Base-by-base conservation (phyloP, 2,329 filamentous ascomycete genomes). In the Arthrobotrys pseudoclavata region DNA sequence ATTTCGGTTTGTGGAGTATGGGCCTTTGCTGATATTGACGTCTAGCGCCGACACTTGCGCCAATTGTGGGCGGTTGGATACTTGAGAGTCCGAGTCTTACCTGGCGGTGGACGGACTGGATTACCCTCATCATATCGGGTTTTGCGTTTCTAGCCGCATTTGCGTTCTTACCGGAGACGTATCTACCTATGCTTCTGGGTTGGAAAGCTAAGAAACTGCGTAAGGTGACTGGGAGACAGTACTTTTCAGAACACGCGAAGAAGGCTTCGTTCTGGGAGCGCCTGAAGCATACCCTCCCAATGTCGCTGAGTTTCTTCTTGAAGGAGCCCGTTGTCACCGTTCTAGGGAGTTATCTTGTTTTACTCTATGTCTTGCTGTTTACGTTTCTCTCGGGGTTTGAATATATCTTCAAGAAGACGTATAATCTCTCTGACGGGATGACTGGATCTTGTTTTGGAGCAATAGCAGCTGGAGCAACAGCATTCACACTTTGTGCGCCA, bases 111-210 rank as follows among this genome's bases (percentile, higher is more conserved):
- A 82, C 83, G 0, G 84, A 86, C 77, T 87, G 86, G 86, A 82
- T 84, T 1, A 84, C 83, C 0, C 79, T 85, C 5, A 83, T 85
- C 26, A 81, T 84, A 13, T 83, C 83, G 9, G 83, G 80, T 0
- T 64, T 83, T 0, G 76, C 84, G 0, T 81, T 85, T 34, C 10
- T 80, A 6, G 31, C 83, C 9, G 82, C 85, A 0, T 71, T 87
- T 1, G 77, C 86, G 2, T 85, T 86, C 76, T 83, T 86, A 4
- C 87, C 86, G 1, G 87, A 88, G 81, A 88, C 86, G 0, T 88
- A 86, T 79, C 82, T 85, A 2, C 86, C 85, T 0, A 80, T 85
- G n/a, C 81, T 86, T 0, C 81, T 86, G 4, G 83, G 83, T 29
- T 86, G 85, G 85, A 86, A 86, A 80, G 85, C 85, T 1, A 79